Conservation (phyloP, 2,329 filamentous ascomycete genomes). For the Fusarium incarnatum region DNA sequence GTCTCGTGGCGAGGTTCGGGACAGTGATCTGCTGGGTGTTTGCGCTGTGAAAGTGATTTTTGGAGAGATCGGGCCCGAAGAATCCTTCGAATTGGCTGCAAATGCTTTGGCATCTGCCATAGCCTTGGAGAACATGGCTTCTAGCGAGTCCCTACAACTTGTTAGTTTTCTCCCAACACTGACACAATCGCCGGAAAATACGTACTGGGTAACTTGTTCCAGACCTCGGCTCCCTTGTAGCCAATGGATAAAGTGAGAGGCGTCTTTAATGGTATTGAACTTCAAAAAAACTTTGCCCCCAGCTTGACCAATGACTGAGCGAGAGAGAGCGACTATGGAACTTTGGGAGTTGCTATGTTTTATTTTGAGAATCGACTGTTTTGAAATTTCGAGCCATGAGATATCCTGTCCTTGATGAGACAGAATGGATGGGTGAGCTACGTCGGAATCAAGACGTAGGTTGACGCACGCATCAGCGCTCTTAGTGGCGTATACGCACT, state of each 20-base stretch:
- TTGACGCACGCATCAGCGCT: not conserved
- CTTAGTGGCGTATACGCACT: not conserved
- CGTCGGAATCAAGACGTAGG: conserved; percentile 10
- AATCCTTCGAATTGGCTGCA: not conserved
- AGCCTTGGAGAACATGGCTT: conserved; percentile 11
- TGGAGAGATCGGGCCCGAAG: not conserved
- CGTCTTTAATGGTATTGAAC: conserved; percentile 25
- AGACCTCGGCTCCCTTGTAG: not conserved
- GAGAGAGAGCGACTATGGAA: conserved; percentile 38
- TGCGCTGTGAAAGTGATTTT: not conserved
- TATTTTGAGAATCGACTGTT: conserved; percentile 22
- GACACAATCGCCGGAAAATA: not conserved
- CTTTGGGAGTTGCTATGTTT: conserved; percentile 31
- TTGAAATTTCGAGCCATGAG: conserved; percentile 42
- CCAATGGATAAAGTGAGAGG: conserved; percentile 33
- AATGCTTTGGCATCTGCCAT: conserved; percentile 10
- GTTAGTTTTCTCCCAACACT: conserved; percentile 12
- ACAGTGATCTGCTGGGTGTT: not conserved
- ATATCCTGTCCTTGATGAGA: not conserved
- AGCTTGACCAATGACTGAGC: conserved; percentile 25
- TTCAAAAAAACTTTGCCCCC: conserved; percentile 37
- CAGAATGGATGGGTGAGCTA: conserved; percentile 8
- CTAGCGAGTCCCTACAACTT: conserved; percentile 22
- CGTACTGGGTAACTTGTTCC: conserved; percentile 25
- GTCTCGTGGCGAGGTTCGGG: conserved; percentile 2